These are phyloP conservation scores for Ceratocystis smalleyi DNA, from an alignment of 2,329 filamentous ascomycete genomes.

Conservation along the genomic window DNA sequence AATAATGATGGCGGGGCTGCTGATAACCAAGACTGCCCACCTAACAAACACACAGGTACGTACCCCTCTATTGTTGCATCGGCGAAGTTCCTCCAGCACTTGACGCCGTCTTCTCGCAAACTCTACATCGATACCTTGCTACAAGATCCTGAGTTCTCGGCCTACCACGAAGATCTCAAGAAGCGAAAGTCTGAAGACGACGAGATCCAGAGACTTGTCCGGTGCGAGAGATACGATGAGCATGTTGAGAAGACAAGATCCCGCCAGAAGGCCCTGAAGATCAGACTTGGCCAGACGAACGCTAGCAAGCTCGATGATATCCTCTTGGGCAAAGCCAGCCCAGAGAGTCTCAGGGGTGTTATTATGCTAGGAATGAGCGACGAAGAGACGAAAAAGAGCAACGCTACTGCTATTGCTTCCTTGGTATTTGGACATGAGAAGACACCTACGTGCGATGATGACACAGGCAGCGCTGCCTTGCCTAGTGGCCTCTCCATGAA, in stretches of 20 bases:
- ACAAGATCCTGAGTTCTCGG: background rate
- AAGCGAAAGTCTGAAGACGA: background rate
- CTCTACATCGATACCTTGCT: background rate
- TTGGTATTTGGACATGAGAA: background rate
- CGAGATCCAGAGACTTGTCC: background rate
- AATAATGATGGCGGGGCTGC: background rate
- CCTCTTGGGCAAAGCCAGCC: background rate
- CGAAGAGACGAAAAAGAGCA: background rate
- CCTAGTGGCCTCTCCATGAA: background rate
- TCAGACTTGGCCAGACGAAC: background rate
- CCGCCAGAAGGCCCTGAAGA: background rate
- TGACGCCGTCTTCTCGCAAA: background rate
- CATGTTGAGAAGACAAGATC: background rate
- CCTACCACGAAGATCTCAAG: background rate
- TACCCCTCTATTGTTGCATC: background rate
- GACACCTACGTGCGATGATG: background rate
- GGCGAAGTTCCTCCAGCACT: background rate
- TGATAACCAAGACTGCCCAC: background rate
- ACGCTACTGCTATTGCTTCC: background rate
- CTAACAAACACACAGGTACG: background rate
- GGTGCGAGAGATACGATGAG: background rate
- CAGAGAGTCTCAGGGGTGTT: background rate
- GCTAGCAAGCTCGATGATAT: background rate
- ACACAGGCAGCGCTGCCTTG: background rate
- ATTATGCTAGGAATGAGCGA: background rate